Conservation (phyloP, 1,139 yeast species). For the Geotrichum bryndzae region DNA sequence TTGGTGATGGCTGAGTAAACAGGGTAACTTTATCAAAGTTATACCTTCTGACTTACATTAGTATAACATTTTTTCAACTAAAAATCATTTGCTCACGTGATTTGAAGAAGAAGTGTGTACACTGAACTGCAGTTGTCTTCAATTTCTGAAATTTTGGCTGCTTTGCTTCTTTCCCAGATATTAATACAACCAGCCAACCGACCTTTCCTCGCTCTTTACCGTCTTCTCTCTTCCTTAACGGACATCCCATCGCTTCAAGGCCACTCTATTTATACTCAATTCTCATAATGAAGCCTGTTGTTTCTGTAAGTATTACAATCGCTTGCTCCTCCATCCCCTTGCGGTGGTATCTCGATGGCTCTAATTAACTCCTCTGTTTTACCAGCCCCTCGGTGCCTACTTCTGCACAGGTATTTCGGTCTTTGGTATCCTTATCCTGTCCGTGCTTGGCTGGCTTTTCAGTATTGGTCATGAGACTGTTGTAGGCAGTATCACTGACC, state of each 20-base stretch:
- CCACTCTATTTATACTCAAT: background rate
- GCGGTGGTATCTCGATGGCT: background rate
- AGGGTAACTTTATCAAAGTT: background rate
- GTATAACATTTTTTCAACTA: background rate
- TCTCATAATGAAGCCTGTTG: constrained; percentile 35
- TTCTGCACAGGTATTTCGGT: constrained; percentile 89
- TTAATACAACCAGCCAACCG: background rate
- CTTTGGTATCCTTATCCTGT: constrained; percentile 80
- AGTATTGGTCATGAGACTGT: constrained; percentile 77
- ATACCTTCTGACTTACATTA: background rate
- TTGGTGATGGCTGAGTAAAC: background rate
- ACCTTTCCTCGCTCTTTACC: background rate
- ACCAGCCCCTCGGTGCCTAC: constrained; percentile 78
- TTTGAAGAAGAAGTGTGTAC: background rate
- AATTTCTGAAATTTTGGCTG: background rate
- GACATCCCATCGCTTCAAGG: background rate
- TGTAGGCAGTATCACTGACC: constrained; percentile 88
- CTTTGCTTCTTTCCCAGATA: background rate
- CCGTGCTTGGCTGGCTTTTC: constrained; percentile 79
- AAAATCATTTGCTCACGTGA: background rate
- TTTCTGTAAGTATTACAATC: constrained; percentile 31
- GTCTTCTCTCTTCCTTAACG: background rate
- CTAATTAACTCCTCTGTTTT: background rate
- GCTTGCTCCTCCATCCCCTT: background rate
- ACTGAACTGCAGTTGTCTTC: background rate